Evolutionary conservation across 306 rosid species (phyloP), one percentile per base, ranked within the genome.

Genomic region (Prinsepia uniflora): DNA sequence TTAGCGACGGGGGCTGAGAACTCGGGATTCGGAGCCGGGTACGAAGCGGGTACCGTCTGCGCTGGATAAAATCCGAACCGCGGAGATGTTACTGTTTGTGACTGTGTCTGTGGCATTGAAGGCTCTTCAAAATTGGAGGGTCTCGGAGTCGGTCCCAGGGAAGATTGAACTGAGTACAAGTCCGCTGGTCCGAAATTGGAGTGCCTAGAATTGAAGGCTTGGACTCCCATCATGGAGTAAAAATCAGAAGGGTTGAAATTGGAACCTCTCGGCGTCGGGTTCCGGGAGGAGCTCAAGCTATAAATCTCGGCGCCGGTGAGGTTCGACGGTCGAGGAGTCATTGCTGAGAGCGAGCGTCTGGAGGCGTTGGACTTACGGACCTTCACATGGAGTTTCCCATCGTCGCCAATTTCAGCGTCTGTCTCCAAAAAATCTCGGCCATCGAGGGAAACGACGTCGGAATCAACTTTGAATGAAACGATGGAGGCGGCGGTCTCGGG

Each of bases 401-500:
- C 97, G 24, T 84, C 86, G 0, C 99, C 96, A 19, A 95, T 90
- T 72, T 85, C 97, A 0, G 99, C 97, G 62, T 95, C 99, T 8
- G 99, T 91, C 40, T 95, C 99, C 0, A 95, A 82, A 22, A 95
- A 95, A 47, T 89, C 99, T 1, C 96, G 67, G 0, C 97, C 99
- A 74, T 95, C 99, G 2, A 95, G 89, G 0, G 99, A 95, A n/a
- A 95, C 88, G 24, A 95, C 97, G 70, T 95, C 99, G 46, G 99
- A 95, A 71, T 95, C 99, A 45, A 95, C 92, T 47, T 95, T 95
- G 50, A 95, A 91, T 3, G 99, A 95, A 6, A 95, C 96, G 10
- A 95, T 95, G 5, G 99, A 95, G 5, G 97, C 97, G 0, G 97
- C 99, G 10, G 99, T 95, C 65, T 95, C 97, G 0, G 99, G 99